Conservation (phyloP, 106 monocot genomes). For the Dendrobium chrysotoxum region DNA sequence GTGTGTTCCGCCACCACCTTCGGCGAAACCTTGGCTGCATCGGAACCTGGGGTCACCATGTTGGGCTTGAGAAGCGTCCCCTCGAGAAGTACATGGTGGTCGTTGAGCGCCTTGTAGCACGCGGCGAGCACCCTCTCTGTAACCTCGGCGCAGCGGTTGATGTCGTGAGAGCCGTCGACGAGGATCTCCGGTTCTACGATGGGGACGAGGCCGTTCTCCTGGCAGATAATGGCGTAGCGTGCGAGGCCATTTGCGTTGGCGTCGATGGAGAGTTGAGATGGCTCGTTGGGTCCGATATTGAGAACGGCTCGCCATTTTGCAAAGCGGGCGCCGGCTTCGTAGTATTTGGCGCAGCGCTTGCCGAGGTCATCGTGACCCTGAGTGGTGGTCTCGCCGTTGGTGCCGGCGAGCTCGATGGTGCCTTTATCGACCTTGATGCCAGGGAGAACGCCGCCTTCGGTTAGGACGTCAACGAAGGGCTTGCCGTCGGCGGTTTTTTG, state of each 20-base stretch:
- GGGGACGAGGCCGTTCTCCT: constrained; percentile 47
- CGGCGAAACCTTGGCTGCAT: constrained; percentile 29
- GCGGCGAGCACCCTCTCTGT: constrained; percentile 39
- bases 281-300: constrained; percentile 33
- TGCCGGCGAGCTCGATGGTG: constrained; percentile 31
- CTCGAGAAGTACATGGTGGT: constrained; percentile 40
- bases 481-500: constrained; percentile 47
- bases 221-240: constrained; percentile 44
- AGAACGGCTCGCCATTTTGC: constrained; percentile 52
- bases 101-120: constrained; percentile 46
- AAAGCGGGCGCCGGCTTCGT: constrained; percentile 43
- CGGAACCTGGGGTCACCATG: constrained; percentile 47
- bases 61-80: constrained; percentile 45
- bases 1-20: constrained; percentile 45
- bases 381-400: constrained; percentile 39
- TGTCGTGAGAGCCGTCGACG: constrained; percentile 32
- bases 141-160: constrained; percentile 31
- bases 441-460: constrained; percentile 35
- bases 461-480: constrained; percentile 40
- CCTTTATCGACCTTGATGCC: constrained; percentile 51
- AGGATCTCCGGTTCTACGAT: constrained; percentile 53
- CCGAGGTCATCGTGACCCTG: constrained; percentile 47
- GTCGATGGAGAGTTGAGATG: constrained; percentile 36
- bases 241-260: constrained; percentile 34
- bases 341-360: constrained; percentile 46